phyloP scores from a whole-genome alignment of 306 rosid genomes.

The Lathyrus tuberosus region DNA sequence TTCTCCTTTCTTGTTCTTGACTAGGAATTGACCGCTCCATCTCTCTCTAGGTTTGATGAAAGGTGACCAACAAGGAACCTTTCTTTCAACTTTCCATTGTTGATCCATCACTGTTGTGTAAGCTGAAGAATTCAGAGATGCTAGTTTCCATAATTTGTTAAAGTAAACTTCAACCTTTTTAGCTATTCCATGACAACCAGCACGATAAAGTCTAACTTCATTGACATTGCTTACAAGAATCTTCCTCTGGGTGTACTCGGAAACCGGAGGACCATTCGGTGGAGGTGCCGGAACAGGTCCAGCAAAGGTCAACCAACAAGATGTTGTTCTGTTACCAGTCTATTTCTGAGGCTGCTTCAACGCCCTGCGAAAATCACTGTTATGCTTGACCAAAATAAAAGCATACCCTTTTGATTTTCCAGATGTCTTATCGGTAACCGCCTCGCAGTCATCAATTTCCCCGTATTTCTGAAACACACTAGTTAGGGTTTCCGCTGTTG shows the following conservation, averaged over 20 bases:
- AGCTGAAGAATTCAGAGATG: conserved; percentile 60
- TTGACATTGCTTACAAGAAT: conserved; percentile 76
- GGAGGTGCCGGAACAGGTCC: conserved; percentile 66
- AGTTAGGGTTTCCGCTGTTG: conserved; percentile 63
- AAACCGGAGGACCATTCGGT: conserved; percentile 27
- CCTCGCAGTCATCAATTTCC: no score
- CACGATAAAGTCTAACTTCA: conserved; percentile 84
- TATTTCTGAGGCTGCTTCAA: conserved; percentile 62
- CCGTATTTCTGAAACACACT: conserved; percentile 53
- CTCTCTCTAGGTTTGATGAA: conserved; percentile 56
- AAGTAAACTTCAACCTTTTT: conserved; percentile 69
- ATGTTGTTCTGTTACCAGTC: conserved; percentile 55
- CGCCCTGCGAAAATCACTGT: conserved; percentile 56
- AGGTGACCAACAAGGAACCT: conserved; percentile 96
- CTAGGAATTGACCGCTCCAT: no score
- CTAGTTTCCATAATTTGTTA: conserved; percentile 74
- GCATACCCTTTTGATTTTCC: conserved; percentile 77
- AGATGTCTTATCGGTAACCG: conserved; percentile 58
- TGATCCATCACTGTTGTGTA: conserved; percentile 67
- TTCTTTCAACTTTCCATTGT: conserved; percentile 79
- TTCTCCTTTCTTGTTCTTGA: no score
- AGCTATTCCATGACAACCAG: conserved; percentile 73
- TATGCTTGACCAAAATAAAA: conserved; percentile 64
- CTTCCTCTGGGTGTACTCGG: conserved; percentile 64
- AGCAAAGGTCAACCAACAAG: no score